Evolutionary conservation across 495 filamentous ascomycete species (phyloP), one percentile per base, ranked within the genome.

Genomic region (Penicillium samsonianum): DNA sequence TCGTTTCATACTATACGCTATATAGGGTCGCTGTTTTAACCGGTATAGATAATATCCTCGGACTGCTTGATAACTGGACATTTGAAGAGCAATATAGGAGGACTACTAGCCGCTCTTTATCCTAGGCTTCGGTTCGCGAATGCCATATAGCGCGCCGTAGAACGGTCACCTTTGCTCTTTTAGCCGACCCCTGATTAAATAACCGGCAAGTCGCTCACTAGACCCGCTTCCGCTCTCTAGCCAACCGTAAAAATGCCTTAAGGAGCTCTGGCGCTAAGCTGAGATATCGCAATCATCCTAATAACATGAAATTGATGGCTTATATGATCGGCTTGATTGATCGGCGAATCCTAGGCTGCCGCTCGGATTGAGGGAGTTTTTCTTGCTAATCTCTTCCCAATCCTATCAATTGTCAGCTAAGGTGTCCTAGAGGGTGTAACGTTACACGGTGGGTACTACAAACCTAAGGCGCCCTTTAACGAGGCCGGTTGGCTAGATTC

Each of bases 171-270:
- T 42, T 14, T 42, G 3, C 40, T 42, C 40, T 42, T 42, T 42
- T 11, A 22, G n/a, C n/a, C 17, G 17, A 42, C 40, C 0, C 6
- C 40, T 8, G 17, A 22, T 42, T 42, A 4, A 42, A 42, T 42
- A 0, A 17, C 16, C 10, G 2, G 31, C n/a, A 20, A 53, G 19
- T 53, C 12, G 50, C 50, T 53, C n/a, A n/a, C 8, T 38, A 40
- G 49, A 37, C 49, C 49, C 49, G 49, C 49, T 51, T 51, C 22
- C 26, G 49, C 49, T 51, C 33, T 10, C 49, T 40, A 53, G 20
- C 51, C 7, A 54, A 54, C 51, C 20, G 40, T 14, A 54, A 54
- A 54, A 54, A 54, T 54, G 25, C 51, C 51, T 54, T 20, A 43
- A 54, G 40, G 25, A 42, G 40, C 51, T 54, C 40, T 42, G 14